A percentile compares a stretch with the other conserved stretches of the same genome.
phyloP scores from a whole-genome alignment of 2,329 filamentous ascomycete genomes.

The Exophiala aquamarina region DNA sequence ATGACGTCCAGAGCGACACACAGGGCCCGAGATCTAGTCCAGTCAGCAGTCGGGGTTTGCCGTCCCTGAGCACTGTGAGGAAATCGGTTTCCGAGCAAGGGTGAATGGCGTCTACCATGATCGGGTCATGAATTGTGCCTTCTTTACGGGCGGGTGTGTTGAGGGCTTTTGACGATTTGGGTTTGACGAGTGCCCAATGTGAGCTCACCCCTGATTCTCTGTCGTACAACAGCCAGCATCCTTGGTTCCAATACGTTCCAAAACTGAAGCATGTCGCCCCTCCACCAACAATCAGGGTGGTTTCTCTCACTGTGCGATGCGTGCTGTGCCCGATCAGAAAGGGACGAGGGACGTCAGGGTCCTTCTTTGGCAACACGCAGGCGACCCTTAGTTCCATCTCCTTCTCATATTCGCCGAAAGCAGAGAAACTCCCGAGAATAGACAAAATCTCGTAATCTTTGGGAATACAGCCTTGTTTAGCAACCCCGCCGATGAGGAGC shows the following conservation, averaged over 20 bases:
- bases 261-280: conserved; percentile 90
- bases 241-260: conserved; percentile 78
- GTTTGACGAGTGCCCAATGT: conserved; percentile 34
- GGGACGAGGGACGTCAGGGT: conserved; percentile 52
- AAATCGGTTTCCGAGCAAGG: conserved; percentile 45
- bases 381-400: conserved; percentile 29
- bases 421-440: conserved; percentile 30
- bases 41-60: conserved; percentile 66
- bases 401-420: conserved; percentile 26
- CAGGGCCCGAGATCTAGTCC: conserved; percentile 68
- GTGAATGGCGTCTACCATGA: conserved; percentile 12
- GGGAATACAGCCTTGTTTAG: conserved; percentile 36
- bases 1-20: conserved; percentile 63
- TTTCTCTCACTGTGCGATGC: conserved; percentile 45
- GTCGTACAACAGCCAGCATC: conserved; percentile 51
- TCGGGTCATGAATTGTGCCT: background rate
- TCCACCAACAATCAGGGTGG: conserved; percentile 69
- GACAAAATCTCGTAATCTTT: conserved; percentile 56
- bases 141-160: conserved; percentile 6
- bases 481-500: conserved; percentile 55
- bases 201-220: conserved; percentile 29
- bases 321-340: conserved; percentile 70
- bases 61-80: conserved; percentile 54
- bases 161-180: conserved; percentile 15
- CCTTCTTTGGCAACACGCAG: conserved; percentile 29